phyloP scores from a whole-genome alignment of 495 filamentous ascomycete species.

The Lophium mytilinum region DNA sequence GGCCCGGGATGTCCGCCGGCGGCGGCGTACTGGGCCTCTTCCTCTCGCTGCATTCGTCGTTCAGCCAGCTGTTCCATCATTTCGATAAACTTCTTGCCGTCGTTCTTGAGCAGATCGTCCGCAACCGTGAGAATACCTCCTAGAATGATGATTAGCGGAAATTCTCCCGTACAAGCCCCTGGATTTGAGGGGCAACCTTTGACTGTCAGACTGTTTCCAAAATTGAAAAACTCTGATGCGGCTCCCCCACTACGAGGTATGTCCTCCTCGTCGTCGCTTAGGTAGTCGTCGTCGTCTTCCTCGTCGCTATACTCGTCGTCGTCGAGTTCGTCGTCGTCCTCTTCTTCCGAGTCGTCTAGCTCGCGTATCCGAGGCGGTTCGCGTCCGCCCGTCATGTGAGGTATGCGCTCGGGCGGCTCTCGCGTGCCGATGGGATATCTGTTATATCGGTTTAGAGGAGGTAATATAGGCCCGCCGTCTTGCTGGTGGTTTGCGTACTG shows the following conservation, averaged over 20 bases:
- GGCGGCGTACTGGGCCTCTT: constrained; percentile 69
- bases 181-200: constrained; percentile 59
- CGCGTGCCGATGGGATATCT: constrained; percentile 3
- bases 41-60: constrained; percentile 91
- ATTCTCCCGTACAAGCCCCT: not conserved
- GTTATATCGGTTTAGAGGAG: constrained; percentile 35
- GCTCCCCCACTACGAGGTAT: constrained; percentile 42
- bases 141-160: constrained; percentile 41
- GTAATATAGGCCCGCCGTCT: constrained; percentile 54
- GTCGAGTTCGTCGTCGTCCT: constrained; percentile 48
- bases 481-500: constrained; percentile 91
- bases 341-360: constrained; percentile 50
- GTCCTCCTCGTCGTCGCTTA: constrained; percentile 49
- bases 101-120: constrained; percentile 96
- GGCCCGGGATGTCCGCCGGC: constrained; percentile 43
- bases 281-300: constrained; percentile 45
- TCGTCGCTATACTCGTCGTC: constrained; percentile 51
- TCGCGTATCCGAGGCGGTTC: constrained; percentile 40
- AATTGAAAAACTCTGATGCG: constrained; percentile 82
- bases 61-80: constrained; percentile 99
- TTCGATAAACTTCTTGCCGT: constrained; percentile 99
- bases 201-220: constrained; percentile 92
- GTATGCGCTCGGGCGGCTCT: constrained; percentile 7
- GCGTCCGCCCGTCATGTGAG: not conserved
- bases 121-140: constrained; percentile 97